Conservation (phyloP, 2,329 filamentous ascomycete species). For the Drechmeria coniospora region DNA sequence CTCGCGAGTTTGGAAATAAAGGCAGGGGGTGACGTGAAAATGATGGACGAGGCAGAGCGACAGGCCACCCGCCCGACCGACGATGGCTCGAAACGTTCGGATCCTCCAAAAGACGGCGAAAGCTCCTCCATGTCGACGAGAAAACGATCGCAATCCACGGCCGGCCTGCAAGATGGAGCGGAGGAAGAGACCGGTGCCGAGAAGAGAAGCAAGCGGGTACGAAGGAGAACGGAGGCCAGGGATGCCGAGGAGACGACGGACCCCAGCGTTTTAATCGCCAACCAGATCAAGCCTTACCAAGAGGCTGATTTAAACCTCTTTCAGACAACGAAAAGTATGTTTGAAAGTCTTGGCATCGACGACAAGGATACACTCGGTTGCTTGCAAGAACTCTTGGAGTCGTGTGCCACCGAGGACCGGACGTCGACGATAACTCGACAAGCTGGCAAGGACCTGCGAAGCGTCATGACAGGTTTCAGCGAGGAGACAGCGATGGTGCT, state of each 20-base stretch:
- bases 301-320: constrained; percentile 41
- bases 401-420: constrained; percentile 34
- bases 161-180: constrained; percentile 37
- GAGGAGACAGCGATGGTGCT: constrained; percentile 38
- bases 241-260: constrained; percentile 37
- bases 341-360: constrained; percentile 38
- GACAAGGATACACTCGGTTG: constrained; percentile 29
- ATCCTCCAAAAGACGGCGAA: constrained; percentile 18
- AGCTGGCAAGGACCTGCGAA: constrained; percentile 33
- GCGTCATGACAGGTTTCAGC: constrained; percentile 32
- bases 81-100: constrained; percentile 12
- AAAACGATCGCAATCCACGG: constrained; percentile 47
- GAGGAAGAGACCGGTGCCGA: constrained; percentile 43
- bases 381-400: constrained; percentile 35
- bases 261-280: constrained; percentile 33
- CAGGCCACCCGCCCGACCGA: constrained; percentile 8
- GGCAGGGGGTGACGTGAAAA: not conserved
- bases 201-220: constrained; percentile 50
- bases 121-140: constrained; percentile 29
- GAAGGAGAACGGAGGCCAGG: constrained; percentile 35
- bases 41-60: constrained; percentile 6
- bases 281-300: constrained; percentile 40
- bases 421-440: constrained; percentile 29
- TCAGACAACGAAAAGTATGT: constrained; percentile 36
- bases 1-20: constrained; percentile 1